A percentile compares a stretch with the other conserved stretches of the same genome.
These are phyloP conservation scores for Clonostachys byssicola DNA, from an alignment of 2,329 filamentous ascomycete genomes.

Conservation along the genomic window DNA sequence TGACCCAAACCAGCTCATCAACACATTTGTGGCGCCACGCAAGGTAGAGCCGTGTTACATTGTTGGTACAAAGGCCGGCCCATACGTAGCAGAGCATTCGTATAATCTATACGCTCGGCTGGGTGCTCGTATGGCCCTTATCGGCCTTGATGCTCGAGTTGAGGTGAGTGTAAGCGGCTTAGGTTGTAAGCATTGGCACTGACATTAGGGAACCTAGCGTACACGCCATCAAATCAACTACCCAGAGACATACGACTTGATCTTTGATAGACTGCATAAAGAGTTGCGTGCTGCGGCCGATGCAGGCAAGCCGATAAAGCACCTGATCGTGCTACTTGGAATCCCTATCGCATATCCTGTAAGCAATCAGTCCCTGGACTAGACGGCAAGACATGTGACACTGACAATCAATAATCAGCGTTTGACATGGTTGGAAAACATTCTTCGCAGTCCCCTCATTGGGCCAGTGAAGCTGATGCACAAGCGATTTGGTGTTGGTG, in stretches of 20 bases:
- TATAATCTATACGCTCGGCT: conserved; percentile 83
- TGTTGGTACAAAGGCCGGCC: conserved; percentile 70
- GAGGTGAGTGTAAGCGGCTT: conserved; percentile 47
- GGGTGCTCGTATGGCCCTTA: conserved; percentile 76
- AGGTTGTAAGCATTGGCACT: too few species aligned
- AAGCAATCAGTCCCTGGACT: conserved; percentile 18
- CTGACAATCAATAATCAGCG: conserved; percentile 44
- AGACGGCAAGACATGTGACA: conserved; percentile 17
- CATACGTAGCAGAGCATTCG: conserved; percentile 86
- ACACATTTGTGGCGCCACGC: conserved; percentile 65
- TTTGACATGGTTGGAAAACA: conserved; percentile 94
- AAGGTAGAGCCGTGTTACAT: conserved; percentile 69
- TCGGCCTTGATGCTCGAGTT: conserved; percentile 89
- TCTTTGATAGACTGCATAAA: conserved; percentile 71
- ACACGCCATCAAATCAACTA: conserved; percentile 95
- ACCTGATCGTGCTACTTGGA: conserved; percentile 82
- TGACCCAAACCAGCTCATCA: conserved; percentile 68
- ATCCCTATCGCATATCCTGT: conserved; percentile 83
- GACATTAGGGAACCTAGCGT: conserved; percentile 52
- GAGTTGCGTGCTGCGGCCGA: conserved; percentile 68
- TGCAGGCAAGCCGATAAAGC: conserved; percentile 74
- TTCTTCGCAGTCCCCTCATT: conserved; percentile 80
- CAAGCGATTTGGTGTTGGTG: conserved; percentile 81
- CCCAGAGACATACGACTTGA: conserved; percentile 79
- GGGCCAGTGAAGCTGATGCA: conserved; percentile 87